These are phyloP conservation scores for Stygiomarasmius scandens DNA, from an alignment of 1,284 basidiomycete species.

Conservation along the genomic window DNA sequence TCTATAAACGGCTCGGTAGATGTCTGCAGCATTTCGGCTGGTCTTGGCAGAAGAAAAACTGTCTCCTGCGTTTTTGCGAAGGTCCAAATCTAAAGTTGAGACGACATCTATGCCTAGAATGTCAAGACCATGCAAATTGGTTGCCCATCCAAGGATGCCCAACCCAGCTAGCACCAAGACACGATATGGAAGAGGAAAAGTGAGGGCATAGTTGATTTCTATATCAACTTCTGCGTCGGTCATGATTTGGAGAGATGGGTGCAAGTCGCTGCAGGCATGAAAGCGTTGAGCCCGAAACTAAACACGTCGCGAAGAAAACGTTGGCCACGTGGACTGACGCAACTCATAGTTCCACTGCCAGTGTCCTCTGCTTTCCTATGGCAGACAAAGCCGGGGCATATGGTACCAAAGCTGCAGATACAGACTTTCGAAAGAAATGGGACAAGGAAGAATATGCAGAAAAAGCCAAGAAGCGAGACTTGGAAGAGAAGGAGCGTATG, in stretches of 20 bases:
- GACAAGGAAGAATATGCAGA: conserved; percentile 85
- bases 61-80: conserved; percentile 31
- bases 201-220: conserved; percentile 52
- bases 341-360: conserved; percentile 1
- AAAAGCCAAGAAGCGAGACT: conserved; percentile 75
- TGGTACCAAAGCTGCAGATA: conserved; percentile 64
- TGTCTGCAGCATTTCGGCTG: conserved; percentile 26
- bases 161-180: conserved; percentile 73
- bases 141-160: conserved; percentile 81
- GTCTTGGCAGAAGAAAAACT: conserved; percentile 31
- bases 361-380: conserved; percentile 41
- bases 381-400: conserved; percentile 65
- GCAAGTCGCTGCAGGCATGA: conserved; percentile 19
- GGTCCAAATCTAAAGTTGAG: conserved; percentile 62
- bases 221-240: conserved; percentile 28
- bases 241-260: conserved; percentile 34
- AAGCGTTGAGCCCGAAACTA: conserved; percentile 14
- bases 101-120: conserved; percentile 75
- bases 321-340: conserved; percentile 9
- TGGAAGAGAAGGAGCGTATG: conserved; percentile 80
- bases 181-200: conserved; percentile 83
- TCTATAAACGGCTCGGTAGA: conserved; percentile 70
- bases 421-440: conserved; percentile 84
- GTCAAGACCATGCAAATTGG: conserved; percentile 84
- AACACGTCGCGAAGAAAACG: conserved; percentile 1